Evolutionary conservation across 257 asterid species (phyloP), one percentile per base, ranked within the genome.

Genomic region (Solanum virginianum): DNA sequence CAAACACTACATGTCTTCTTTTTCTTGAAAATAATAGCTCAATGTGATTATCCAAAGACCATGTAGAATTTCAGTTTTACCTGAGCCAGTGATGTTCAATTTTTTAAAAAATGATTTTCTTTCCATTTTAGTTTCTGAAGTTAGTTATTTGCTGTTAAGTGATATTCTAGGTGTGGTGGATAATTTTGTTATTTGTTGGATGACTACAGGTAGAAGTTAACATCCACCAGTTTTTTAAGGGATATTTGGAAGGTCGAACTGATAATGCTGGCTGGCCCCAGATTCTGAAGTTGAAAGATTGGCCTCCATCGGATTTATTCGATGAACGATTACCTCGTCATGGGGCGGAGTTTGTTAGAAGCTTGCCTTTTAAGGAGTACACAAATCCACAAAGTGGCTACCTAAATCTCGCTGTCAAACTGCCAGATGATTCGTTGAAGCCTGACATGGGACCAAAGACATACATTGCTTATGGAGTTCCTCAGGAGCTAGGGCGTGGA

Each of bases 361-460:
- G 95, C 89, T 90, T 96, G 91, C 99, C 99, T 55, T 96, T 94
- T 87, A 95, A 96, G 90, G 96, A 89, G 68, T 96, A 94, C 84
- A 90, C 98, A 11, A 91, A 94, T 89, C 98, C 97, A 59, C 85
- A 65, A 26, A 17, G 66, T 80, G 99, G 98, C 68, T 90, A 86
- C 86, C 85, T 94, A 32, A 95, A 96, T 87, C 93, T 96, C 29
- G 95, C 98, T 79, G 88, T 55, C 59, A 95, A 93, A 84, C 89
- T 96, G 57, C 97, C 98, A 0, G 1, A 62, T 8, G 9, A 74
- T 10, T 88, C 90, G 79, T 86, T 91, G 85, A 94, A 93, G 89
- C 98, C 98, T 18, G 98, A 95, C 88, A 62, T 96, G 94, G 99
- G 99, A 43, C 99, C 99, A 75, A 95, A 96, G 91, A 93, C 98